Base-by-base conservation (phyloP, 2,329 filamentous ascomycete species). In the Colletotrichum liriopes region DNA sequence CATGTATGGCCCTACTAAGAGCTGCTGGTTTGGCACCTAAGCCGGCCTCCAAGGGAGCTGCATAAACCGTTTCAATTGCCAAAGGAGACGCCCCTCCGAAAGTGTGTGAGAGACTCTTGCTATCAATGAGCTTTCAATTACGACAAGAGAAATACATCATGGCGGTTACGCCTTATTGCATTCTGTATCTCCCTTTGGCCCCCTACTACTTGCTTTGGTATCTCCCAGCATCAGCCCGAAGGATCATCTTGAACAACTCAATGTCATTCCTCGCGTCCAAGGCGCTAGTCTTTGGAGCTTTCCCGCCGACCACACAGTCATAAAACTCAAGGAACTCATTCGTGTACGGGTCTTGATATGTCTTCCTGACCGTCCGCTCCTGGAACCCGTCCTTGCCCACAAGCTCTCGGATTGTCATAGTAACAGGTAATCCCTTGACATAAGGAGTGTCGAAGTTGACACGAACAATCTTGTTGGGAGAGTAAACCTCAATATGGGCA, bases 381-480 rank as follows among this genome's bases (percentile, higher is more conserved):
- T 82, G 79, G 49, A 79, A 85, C 18, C 78, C 80, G 0, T 79
- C 83, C 14, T 82, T 79, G 5, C 81, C 78, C 23, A 72, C 61
- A 16, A 80, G 80, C 54, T 90, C 87, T 7, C 82, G 76, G 11
- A 90, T 79, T 0, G 78, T 79, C 65, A 90, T 84, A 7, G 81
- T 85, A 32, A 88, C 86, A 0, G 86, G 86, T 1, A 90, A 78
- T 0, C 85, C 88, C 74, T 89, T 89, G n/a, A 90, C 82, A 67
- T 87, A 90, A 0, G 89, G 90, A 0, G 88, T 87, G 67, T 92
- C 88, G 73, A 87, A 90, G 45, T 86, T 77, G 14, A 92, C 82
- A 1, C 81, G 83, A 0, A 92, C 86, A 0, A 85, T 86, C 79
- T 91, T 92, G 8, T 84, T 80, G 20, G 82, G 77, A 0, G 85